Conservation (phyloP, 2,329 filamentous ascomycete species). For the Apiospora arundinis region DNA sequence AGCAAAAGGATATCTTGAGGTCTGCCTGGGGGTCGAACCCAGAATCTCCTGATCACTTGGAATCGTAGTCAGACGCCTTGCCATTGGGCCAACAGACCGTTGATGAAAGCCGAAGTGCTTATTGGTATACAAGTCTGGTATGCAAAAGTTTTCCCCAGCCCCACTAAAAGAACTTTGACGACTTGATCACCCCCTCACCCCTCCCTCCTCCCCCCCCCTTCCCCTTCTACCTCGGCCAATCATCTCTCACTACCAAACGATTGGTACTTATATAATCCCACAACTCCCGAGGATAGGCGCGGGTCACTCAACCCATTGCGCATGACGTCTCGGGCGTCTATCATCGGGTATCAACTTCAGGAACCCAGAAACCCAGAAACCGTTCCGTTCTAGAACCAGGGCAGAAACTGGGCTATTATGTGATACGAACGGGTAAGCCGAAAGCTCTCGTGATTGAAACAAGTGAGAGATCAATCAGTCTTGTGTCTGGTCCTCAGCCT, state of each 20-base stretch:
- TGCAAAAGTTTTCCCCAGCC: background rate
- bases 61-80: constrained; percentile 52
- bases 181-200: background rate
- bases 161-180: background rate
- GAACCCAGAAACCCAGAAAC: background rate
- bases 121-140: background rate
- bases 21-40: constrained; percentile 27
- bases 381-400: background rate
- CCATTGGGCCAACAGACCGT: constrained; percentile 43
- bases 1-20: background rate
- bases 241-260: background rate
- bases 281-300: background rate
- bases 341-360: constrained; percentile 1
- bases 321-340: background rate
- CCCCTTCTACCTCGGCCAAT: background rate
- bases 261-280: background rate
- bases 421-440: background rate
- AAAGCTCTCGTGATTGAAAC: background rate
- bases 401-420: background rate
- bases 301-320: background rate
- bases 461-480: background rate
- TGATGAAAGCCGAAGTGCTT: background rate
- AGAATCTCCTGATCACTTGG: constrained; percentile 26
- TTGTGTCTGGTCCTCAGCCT: background rate
- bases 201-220: no score